These are phyloP conservation scores for Boletellus sp. DNA, from an alignment of 768 basidiomycete genomes.

Conservation along the genomic window DNA sequence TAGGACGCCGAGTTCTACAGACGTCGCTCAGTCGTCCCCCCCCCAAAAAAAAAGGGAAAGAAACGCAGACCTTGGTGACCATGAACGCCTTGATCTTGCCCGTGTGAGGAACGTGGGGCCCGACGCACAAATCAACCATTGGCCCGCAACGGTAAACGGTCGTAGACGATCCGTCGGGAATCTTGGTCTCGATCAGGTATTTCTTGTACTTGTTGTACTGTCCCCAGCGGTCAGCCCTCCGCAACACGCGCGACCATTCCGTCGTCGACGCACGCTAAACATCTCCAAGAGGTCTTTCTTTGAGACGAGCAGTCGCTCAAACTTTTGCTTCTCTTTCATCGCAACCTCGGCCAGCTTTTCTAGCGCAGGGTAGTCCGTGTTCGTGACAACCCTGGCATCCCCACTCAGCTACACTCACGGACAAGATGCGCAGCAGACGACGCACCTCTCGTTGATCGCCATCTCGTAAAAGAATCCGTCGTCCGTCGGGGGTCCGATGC, in stretches of 20 bases:
- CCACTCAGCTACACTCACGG: background rate
- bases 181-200: slow-evolving; percentile 91
- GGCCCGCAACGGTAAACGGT: slow-evolving; percentile 99
- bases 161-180: slow-evolving; percentile 93
- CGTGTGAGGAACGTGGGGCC: slow-evolving; percentile 97
- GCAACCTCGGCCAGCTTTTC: slow-evolving; percentile 86
- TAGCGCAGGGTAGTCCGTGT: slow-evolving; percentile 80
- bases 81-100: slow-evolving; percentile 97
- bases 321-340: slow-evolving; percentile 96
- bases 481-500: slow-evolving; percentile 94
- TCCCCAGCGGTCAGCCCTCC: background rate
- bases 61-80: slow-evolving; percentile 75
- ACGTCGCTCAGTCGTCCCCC: background rate
- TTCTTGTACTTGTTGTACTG: slow-evolving; percentile 99
- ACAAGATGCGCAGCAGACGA: background rate
- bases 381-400: slow-evolving; percentile 61
- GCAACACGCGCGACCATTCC: background rate
- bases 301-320: slow-evolving; percentile 88
- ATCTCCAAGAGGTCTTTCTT: slow-evolving; percentile 96
- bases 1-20: slow-evolving; percentile 92
- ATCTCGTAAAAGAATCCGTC: slow-evolving; percentile 99
- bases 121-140: slow-evolving; percentile 95
- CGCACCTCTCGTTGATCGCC: slow-evolving; percentile 77
- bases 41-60: background rate
- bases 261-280: slow-evolving; percentile 72